Evolutionary conservation across 139 green algal genomes (phyloP).

Genomic region (Picochlorum sp.): DNA sequence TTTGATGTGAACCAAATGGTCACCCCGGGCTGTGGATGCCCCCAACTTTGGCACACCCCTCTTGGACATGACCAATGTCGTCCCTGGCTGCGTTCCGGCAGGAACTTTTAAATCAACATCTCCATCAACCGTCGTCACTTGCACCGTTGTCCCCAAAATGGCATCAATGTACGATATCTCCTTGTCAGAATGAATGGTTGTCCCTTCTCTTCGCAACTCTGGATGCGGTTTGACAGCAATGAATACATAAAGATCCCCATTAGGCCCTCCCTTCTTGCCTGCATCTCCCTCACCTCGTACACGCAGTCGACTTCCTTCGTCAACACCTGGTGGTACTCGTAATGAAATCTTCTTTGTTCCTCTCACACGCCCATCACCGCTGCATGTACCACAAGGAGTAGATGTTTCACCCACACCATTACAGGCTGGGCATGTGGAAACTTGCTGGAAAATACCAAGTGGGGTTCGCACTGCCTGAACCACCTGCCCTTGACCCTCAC

Average conservation of each 20-base stretch:
- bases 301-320: conserved; percentile 79
- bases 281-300: conserved; percentile 77
- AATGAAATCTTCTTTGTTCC: conserved; percentile 82
- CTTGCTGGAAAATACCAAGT: conserved; percentile 87
- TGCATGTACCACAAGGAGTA: conserved; percentile 77
- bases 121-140: conserved; percentile 76
- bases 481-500: conserved; percentile 83
- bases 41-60: conserved; percentile 86
- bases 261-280: conserved; percentile 50
- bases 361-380: conserved; percentile 80
- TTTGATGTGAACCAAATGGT: conserved; percentile 71
- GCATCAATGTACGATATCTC: conserved; percentile 73
- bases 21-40: conserved; percentile 56
- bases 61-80: conserved; percentile 96
- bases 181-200: conserved; percentile 74
- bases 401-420: conserved; percentile 62
- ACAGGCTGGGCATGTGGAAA: conserved; percentile 69
- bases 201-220: conserved; percentile 77
- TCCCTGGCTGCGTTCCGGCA: conserved; percentile 83
- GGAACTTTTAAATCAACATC: conserved; percentile 95
- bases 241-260: conserved; percentile 94
- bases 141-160: conserved; percentile 82
- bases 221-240: conserved; percentile 75
- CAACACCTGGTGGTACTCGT: conserved; percentile 81
- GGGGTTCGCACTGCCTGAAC: conserved; percentile 81